phyloP scores from a whole-genome alignment of 495 filamentous ascomycete species.

The Talaromyces ruber region DNA sequence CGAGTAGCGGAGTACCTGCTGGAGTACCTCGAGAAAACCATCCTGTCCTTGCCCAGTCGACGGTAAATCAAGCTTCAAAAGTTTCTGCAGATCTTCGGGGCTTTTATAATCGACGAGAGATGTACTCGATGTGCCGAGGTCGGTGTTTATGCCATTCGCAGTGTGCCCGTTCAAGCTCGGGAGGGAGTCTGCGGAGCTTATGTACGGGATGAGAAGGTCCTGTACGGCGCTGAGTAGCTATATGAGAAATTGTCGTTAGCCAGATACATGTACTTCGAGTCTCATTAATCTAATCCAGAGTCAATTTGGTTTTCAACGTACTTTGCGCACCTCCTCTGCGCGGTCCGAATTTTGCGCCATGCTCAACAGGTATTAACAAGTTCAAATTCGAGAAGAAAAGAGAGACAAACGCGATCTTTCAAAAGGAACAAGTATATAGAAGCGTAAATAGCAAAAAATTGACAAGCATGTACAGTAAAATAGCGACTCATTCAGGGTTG shows the following conservation, averaged over 20 bases:
- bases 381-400: neutral
- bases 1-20: conserved; percentile 64
- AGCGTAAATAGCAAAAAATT: neutral
- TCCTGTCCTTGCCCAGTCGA: conserved; percentile 57
- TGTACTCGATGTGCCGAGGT: conserved; percentile 39
- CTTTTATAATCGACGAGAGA: conserved; percentile 60
- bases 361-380: neutral
- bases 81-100: conserved; percentile 58
- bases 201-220: conserved; percentile 68
- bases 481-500: neutral
- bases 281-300: neutral
- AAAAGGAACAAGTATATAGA: neutral
- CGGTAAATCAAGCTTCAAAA: conserved; percentile 61
- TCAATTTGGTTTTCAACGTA: conserved; percentile 20
- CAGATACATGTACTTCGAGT: neutral
- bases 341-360: conserved; percentile 10
- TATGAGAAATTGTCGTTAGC: neutral
- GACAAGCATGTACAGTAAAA: neutral
- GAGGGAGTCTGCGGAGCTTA: conserved; percentile 64
- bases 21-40: conserved; percentile 57
- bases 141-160: conserved; percentile 43
- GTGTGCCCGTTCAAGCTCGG: conserved; percentile 33
- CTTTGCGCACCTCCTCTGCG: conserved; percentile 36
- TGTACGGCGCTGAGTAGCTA: conserved; percentile 69
- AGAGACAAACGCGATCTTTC: neutral